Conservation (phyloP, 306 rosid species). For the Psophocarpus tetragonolobus region DNA sequence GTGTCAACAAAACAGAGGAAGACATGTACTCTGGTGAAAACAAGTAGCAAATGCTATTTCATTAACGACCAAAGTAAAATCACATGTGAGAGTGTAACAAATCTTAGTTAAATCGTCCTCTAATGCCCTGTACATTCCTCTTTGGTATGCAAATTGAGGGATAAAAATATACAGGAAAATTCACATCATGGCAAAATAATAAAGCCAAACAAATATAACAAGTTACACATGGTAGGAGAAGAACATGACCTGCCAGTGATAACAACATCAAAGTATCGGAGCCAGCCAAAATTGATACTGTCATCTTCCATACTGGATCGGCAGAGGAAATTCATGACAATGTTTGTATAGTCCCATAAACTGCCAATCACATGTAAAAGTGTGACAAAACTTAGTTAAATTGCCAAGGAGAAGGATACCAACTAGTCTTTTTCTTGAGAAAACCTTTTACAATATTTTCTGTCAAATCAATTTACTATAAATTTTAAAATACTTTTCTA, state of each 20-base stretch:
- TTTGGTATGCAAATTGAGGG: slow-evolving; percentile 7
- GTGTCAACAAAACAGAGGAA: slow-evolving; percentile 9
- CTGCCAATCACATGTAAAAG: slow-evolving; percentile 49
- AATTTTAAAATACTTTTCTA: neutral
- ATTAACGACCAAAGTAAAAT: neutral
- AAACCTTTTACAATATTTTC: neutral
- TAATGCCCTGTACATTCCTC: neutral
- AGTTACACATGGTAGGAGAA: slow-evolving; percentile 11
- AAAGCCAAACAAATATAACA: slow-evolving; percentile 28
- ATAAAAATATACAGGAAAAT: neutral
- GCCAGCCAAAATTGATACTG: slow-evolving; percentile 75
- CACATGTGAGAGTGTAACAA: neutral
- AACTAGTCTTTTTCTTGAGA: neutral
- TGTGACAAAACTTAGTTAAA: slow-evolving; percentile 4
- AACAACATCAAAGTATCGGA: slow-evolving; percentile 86
- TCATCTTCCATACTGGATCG: slow-evolving; percentile 50
- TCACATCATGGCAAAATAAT: slow-evolving; percentile 14
- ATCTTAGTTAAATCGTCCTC: neutral
- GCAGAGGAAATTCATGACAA: slow-evolving; percentile 92
- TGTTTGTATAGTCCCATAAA: slow-evolving; percentile 96
- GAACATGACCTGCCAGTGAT: slow-evolving; percentile 87
- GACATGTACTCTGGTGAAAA: slow-evolving; percentile 15
- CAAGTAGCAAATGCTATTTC: slow-evolving; percentile 25
- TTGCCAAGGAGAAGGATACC: neutral
- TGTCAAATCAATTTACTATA: neutral